Conservation (phyloP, 192 early-diverging fungal genomes). For the Backusella australiensis region DNA sequence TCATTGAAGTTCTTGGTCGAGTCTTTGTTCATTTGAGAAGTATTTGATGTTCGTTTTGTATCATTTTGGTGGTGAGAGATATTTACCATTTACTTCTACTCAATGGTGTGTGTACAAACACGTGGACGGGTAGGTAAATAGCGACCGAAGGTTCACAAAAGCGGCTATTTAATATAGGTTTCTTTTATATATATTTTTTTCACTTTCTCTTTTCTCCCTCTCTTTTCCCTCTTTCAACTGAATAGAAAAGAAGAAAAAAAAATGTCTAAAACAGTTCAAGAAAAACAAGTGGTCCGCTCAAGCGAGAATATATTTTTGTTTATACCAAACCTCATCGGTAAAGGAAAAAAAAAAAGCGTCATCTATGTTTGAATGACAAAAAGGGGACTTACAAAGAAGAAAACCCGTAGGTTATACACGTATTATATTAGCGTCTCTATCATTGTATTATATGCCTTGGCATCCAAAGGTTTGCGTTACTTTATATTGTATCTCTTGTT, state of each 20-base stretch:
- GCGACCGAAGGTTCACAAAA: neutral
- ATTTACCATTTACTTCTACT: neutral
- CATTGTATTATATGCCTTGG: slow-evolving; percentile 77
- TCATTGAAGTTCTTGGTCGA: too few species aligned
- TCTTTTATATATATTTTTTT: neutral
- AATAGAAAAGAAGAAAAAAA: neutral
- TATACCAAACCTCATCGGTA: slow-evolving; percentile 79
- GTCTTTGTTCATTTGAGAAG: too few species aligned
- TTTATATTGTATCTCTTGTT: slow-evolving; percentile 83
- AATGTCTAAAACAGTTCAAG: neutral
- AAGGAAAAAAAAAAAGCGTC: slow-evolving; percentile 6
- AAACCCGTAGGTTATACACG: slow-evolving; percentile 71
- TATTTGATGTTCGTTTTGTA: too few species aligned
- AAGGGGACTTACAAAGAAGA: neutral
- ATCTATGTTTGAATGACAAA: neutral
- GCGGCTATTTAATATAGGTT: neutral
- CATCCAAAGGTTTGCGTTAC: slow-evolving; percentile 71
- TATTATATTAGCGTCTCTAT: slow-evolving; percentile 68
- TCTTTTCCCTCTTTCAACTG: slow-evolving; percentile 21
- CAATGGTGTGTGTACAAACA: neutral
- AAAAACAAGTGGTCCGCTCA: neutral
- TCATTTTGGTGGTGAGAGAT: too few species aligned
- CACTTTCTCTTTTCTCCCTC: slow-evolving; percentile 6
- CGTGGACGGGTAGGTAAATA: neutral
- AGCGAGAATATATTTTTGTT: slow-evolving; percentile 69